Base-by-base conservation (phyloP, 345 rosid genomes). In the Luvunga scandens region DNA sequence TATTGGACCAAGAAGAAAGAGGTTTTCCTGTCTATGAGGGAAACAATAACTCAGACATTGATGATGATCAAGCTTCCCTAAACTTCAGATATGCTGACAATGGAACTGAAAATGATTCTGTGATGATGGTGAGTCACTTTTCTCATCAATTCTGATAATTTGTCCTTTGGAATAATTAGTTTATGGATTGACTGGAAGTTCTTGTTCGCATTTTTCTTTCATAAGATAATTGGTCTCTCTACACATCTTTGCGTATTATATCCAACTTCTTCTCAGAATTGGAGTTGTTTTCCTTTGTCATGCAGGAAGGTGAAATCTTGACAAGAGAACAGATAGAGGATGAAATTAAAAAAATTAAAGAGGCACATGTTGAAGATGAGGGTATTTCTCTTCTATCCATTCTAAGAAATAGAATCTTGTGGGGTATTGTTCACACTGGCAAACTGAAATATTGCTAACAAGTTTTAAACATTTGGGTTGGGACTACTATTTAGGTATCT, bases 291-390 rank as follows among this genome's bases (percentile, higher is more conserved):
- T 36, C 7, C 57, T 38, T 70, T 80, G 62, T 28, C 38, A 28
- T 85, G 86, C 94, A 95, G 99, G 99, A 92, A 38, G 88, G 88
- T 61, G 98, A 95, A 66, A 88, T 82, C 79, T 79, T 92, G 85
- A 93, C 98, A 34, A 91, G 81, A 75, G 97, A 93, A 77, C 98
- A 93, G 78, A 86, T 91, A 76, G 92, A 91, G 84, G 93, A 89
- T 45, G 97, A 93, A 71, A 90, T 93, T 34, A 87, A 85, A 80
- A 93, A 84, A 86, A 87, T 92, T 67, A 95, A 93, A 85, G 96
- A 88, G 82, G 93, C 90, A 31, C 94, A 93, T 88, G 97, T 95
- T 56, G 97, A 91, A 78, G 97, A 95, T 73, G 97, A 95, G 78
- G 97, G 99, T 95, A 87, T 34, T 70, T 75, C 66, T 77, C 76